Evolutionary conservation across 768 basidiomycete genomes (phyloP).

Genomic region (Gyrodon lividus): DNA sequence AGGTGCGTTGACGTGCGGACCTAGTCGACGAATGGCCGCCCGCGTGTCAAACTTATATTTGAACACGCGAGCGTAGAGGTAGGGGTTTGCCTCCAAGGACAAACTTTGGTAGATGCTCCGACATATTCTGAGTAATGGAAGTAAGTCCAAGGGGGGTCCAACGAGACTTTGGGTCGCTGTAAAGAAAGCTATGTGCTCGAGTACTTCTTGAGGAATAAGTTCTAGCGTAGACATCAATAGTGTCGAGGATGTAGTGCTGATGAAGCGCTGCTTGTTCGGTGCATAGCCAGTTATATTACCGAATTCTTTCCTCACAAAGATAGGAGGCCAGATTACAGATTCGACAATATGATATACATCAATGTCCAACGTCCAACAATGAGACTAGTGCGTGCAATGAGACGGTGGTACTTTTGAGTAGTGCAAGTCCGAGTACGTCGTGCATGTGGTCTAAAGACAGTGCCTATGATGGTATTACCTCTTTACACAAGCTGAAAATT

Average conservation of each 20-base stretch:
- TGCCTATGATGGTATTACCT: constrained; percentile 20
- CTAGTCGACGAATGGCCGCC: constrained; percentile 50
- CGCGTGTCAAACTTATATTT: constrained; percentile 61
- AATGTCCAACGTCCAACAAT: too few relatives aligned
- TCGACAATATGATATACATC: neutral
- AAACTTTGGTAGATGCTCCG: constrained; percentile 48
- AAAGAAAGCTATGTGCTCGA: constrained; percentile 76
- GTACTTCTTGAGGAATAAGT: constrained; percentile 69
- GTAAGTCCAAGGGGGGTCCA: constrained; percentile 60
- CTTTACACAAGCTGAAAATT: constrained; percentile 51
- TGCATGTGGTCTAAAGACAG: neutral
- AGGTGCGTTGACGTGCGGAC: constrained; percentile 39
- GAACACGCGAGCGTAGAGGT: constrained; percentile 74
- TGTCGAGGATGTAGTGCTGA: neutral
- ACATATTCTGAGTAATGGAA: constrained; percentile 54
- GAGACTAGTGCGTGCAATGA: too few relatives aligned
- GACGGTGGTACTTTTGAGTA: too few relatives aligned
- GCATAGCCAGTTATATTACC: constrained; percentile 9
- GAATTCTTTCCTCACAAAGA: constrained; percentile 5
- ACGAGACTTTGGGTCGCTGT: constrained; percentile 49
- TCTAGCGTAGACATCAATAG: constrained; percentile 34
- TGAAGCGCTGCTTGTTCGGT: neutral
- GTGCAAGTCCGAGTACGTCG: neutral
- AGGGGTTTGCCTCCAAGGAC: constrained; percentile 54
- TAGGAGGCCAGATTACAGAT: neutral